A percentile compares a stretch with the other conserved stretches of the same genome.
phyloP scores from a whole-genome alignment of 1,284 basidiomycete species.

The Ustilago sp. region DNA sequence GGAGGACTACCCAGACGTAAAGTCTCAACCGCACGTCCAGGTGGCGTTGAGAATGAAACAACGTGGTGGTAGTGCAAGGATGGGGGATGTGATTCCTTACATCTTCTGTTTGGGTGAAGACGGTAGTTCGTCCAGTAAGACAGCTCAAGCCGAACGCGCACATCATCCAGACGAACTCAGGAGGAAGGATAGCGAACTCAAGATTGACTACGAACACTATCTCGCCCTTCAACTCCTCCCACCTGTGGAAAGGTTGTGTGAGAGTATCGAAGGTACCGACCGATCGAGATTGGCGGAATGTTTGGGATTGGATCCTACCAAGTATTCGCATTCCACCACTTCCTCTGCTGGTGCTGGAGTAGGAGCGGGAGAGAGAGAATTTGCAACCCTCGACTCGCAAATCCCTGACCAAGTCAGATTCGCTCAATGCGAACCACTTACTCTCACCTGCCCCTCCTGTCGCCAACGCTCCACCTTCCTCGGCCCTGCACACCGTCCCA shows the following conservation, averaged over 20 bases:
- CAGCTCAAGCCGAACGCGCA: constrained; percentile 87
- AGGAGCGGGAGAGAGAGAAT: constrained; percentile 72
- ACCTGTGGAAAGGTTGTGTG: constrained; percentile 93
- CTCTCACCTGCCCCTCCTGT: constrained; percentile 57
- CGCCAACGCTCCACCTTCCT: constrained; percentile 33
- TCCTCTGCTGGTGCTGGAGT: constrained; percentile 44
- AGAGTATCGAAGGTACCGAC: constrained; percentile 95
- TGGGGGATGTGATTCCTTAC: constrained; percentile 95
- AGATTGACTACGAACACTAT: constrained; percentile 81
- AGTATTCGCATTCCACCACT: constrained; percentile 73
- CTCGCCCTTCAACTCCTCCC: constrained; percentile 91
- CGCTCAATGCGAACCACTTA: constrained; percentile 55
- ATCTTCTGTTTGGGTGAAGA: constrained; percentile 87
- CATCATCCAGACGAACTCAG: constrained; percentile 93
- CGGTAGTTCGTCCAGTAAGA: constrained; percentile 77
- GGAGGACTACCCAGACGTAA: constrained; percentile 90
- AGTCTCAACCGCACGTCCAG: constrained; percentile 94
- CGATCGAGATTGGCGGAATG: constrained; percentile 90
- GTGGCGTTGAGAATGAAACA: constrained; percentile 92
- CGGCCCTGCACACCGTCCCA: constrained; percentile 31
- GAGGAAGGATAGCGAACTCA: constrained; percentile 70
- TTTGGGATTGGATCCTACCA: constrained; percentile 87
- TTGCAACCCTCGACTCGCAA: constrained; percentile 88
- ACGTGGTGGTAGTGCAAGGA: constrained; percentile 81
- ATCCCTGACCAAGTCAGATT: constrained; percentile 87